phyloP scores from a whole-genome alignment of 352 stramenopile species.

The Peronospora tabacina region DNA sequence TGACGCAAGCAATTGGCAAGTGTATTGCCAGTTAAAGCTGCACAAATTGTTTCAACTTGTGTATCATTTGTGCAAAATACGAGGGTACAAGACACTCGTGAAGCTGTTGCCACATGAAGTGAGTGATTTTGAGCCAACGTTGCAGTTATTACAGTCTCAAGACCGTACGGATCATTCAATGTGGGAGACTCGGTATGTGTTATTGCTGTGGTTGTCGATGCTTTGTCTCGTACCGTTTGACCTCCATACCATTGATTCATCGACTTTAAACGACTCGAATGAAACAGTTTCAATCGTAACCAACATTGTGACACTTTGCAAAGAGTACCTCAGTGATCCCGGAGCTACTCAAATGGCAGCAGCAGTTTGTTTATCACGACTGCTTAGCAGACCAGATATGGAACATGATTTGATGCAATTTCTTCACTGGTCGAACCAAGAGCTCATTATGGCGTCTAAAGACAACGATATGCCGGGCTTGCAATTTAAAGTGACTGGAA shows the following conservation, averaged over 20 bases:
- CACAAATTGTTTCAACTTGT: conserved; percentile 88
- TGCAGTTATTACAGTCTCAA: conserved; percentile 84
- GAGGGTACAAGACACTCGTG: conserved; percentile 93
- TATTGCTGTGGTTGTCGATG: conserved; percentile 97
- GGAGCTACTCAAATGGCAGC: conserved; percentile 88
- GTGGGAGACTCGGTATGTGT: conserved; percentile 74
- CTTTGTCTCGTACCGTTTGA: conserved; percentile 97
- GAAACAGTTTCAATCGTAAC: conserved; percentile 56
- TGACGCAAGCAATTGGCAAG: conserved; percentile 50
- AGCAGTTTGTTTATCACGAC: conserved; percentile 88
- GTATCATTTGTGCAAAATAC: conserved; percentile 94
- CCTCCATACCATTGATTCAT: conserved; percentile 93
- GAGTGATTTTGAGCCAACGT: conserved; percentile 92
- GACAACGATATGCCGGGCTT: conserved; percentile 35
- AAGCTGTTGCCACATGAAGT: conserved; percentile 94
- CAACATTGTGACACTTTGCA: conserved; percentile 79
- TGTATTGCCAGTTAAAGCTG: conserved; percentile 63
- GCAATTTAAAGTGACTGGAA: conserved; percentile 75
- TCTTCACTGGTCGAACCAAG: conserved; percentile 76
- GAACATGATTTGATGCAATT: conserved; percentile 90
- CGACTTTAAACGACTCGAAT: conserved; percentile 19
- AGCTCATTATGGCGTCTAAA: conserved; percentile 36
- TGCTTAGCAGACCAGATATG: conserved; percentile 95
- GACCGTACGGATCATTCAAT: conserved; percentile 69
- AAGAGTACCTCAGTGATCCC: conserved; percentile 77